Percentiles rank a stretch among this genome's conserved stretches.
Evolutionary conservation across 805 yeast species (phyloP).

Genomic region (Lipomyces anomalus): DNA sequence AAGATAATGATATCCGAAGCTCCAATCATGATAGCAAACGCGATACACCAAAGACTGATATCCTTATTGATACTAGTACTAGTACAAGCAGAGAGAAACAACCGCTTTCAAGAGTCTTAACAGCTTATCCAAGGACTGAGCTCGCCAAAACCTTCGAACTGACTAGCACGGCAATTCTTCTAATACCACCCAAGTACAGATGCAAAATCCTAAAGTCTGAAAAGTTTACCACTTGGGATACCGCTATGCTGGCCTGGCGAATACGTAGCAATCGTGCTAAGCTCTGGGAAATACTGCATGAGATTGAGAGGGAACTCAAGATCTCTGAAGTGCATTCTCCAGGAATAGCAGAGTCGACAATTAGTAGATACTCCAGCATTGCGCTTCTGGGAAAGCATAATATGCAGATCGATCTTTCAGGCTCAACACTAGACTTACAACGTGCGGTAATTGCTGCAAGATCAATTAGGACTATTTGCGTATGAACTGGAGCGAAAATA

Average conservation of each 20-base stretch:
- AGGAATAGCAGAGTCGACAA: background rate
- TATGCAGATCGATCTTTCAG: slow-evolving; percentile 4
- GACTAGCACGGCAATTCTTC: slow-evolving; percentile 4
- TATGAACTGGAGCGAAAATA: slow-evolving; percentile 4
- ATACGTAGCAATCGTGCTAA: slow-evolving; percentile 4
- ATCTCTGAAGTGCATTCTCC: background rate
- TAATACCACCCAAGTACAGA: slow-evolving; percentile 11
- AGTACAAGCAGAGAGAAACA: too few relatives aligned
- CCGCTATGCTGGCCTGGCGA: slow-evolving; percentile 11
- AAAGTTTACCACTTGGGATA: slow-evolving; percentile 9
- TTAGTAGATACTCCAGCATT: background rate
- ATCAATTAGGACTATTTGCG: slow-evolving; percentile 4
- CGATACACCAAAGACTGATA: too few relatives aligned
- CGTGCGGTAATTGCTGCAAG: slow-evolving; percentile 13
- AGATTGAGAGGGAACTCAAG: slow-evolving; percentile 5
- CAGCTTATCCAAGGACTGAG: slow-evolving; percentile 8
- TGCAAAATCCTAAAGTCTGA: slow-evolving; percentile 10
- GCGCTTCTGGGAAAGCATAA: slow-evolving; percentile 6
- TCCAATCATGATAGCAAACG: too few relatives aligned
- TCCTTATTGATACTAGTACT: background rate
- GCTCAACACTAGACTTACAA: slow-evolving; percentile 11
- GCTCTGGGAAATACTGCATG: background rate
- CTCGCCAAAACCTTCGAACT: slow-evolving; percentile 7
- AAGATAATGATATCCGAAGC: background rate
- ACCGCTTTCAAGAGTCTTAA: background rate